Percentiles rank a stretch among this genome's conserved stretches.
These are phyloP conservation scores for Albatrellus ellisii DNA, from an alignment of 768 basidiomycete species.

Conservation along the genomic window DNA sequence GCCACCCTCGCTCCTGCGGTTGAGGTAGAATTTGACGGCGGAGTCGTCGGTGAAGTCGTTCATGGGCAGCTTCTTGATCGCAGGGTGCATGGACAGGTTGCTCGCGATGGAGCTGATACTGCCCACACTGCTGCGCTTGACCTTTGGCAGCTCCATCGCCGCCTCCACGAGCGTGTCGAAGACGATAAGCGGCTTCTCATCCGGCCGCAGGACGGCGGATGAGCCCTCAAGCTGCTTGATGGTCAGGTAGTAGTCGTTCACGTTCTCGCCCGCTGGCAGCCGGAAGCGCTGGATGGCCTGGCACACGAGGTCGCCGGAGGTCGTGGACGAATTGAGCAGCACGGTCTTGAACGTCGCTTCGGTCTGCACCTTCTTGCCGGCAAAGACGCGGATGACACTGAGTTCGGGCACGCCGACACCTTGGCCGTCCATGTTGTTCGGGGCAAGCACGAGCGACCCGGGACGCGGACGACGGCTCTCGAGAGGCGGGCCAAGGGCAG, in stretches of 20 bases:
- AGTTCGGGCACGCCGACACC: slow-evolving; percentile 63
- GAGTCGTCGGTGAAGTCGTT: slow-evolving; percentile 98
- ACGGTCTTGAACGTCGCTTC: slow-evolving; percentile 99
- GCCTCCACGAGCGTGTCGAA: slow-evolving; percentile 80
- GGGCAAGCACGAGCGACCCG: slow-evolving; percentile 62
- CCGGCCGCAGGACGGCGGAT: slow-evolving; percentile 54
- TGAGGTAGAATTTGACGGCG: slow-evolving; percentile 91
- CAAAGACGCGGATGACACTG: slow-evolving; percentile 93
- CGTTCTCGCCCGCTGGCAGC: slow-evolving; percentile 47
- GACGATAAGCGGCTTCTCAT: slow-evolving; percentile 76
- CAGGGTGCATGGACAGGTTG: slow-evolving; percentile 88
- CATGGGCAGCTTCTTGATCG: slow-evolving; percentile 89
- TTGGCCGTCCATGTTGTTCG: slow-evolving; percentile 45
- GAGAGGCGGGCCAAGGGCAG: slow-evolving; percentile 30
- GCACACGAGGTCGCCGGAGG: slow-evolving; percentile 68
- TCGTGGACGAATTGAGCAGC: slow-evolving; percentile 77
- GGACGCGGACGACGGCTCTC: slow-evolving; percentile 43
- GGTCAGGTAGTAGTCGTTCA: slow-evolving; percentile 69
- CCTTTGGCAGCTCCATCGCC: slow-evolving; percentile 69
- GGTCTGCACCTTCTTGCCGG: slow-evolving; percentile 79
- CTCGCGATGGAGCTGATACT: slow-evolving; percentile 91
- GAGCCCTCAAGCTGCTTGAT: slow-evolving; percentile 90
- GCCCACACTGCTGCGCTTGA: slow-evolving; percentile 87
- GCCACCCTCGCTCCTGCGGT: slow-evolving; percentile 34
- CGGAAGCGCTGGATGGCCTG: slow-evolving; percentile 95